These are phyloP conservation scores for Sparassis latifolia DNA, from an alignment of 1,284 basidiomycete genomes.

Conservation along the genomic window DNA sequence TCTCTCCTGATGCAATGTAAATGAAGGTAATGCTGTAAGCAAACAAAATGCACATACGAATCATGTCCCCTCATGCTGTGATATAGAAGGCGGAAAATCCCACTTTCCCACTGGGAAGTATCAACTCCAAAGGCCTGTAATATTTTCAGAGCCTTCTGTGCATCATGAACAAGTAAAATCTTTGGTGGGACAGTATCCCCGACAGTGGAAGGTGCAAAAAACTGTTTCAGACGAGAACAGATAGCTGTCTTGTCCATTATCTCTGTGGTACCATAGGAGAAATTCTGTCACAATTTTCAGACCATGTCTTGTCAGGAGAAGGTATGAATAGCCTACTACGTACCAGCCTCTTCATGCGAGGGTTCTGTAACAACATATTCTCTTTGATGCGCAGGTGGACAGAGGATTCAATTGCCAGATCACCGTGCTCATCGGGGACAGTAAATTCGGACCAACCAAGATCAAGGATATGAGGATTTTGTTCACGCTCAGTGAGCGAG, in stretches of 20 bases:
- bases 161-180: conserved; percentile 25
- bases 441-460: conserved; percentile 25
- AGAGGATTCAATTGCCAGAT: conserved; percentile 10
- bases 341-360: conserved; percentile 15
- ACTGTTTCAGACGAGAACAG: conserved; percentile 9
- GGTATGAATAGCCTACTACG: neutral
- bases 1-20: neutral
- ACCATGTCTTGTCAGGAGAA: neutral
- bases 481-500: conserved; percentile 11
- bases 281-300: conserved; percentile 11
- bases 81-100: conserved; percentile 19
- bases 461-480: conserved; percentile 26
- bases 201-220: conserved; percentile 14
- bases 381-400: conserved; percentile 21
- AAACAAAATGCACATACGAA: too few relatives aligned
- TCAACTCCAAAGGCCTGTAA: conserved; percentile 20
- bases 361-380: conserved; percentile 18
- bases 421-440: conserved; percentile 11
- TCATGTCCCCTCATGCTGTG: too few relatives aligned
- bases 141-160: conserved; percentile 11
- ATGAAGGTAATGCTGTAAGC: too few relatives aligned
- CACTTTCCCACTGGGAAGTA: conserved; percentile 15
- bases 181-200: conserved; percentile 7
- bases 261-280: conserved; percentile 13
- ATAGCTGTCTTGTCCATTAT: conserved; percentile 6